Evolutionary conservation across 148 eudicot species (phyloP).

Genomic region (Tetragonia tetragonoides): DNA sequence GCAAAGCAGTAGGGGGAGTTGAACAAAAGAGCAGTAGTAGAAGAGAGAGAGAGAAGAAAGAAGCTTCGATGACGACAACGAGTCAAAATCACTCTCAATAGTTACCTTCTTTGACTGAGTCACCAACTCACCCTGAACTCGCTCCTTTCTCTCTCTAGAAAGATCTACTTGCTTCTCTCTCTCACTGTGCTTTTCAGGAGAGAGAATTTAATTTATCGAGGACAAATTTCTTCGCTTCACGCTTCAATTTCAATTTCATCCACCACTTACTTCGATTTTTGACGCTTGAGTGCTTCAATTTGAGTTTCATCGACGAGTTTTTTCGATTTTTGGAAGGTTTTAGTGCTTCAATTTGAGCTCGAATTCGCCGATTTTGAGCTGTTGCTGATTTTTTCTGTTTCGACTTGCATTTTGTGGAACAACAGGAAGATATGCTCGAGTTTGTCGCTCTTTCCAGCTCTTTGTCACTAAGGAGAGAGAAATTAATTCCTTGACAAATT

Average conservation of each 20-base stretch:
- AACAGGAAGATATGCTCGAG: too few relatives aligned
- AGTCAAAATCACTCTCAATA: constrained; percentile 42
- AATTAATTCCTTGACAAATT: too few relatives aligned
- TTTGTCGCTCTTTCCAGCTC: too few relatives aligned
- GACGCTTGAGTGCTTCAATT: neutral
- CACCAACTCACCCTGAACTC: constrained; percentile 17
- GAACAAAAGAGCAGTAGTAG: neutral
- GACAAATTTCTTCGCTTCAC: constrained; percentile 7
- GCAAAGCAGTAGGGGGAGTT: neutral
- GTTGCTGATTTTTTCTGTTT: neutral
- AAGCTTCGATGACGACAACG: constrained; percentile 10
- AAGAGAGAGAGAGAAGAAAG: neutral
- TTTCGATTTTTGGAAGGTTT: neutral
- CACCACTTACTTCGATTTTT: neutral
- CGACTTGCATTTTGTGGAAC: too few relatives aligned
- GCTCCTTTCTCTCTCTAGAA: neutral
- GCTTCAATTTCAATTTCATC: neutral
- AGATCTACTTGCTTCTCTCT: neutral
- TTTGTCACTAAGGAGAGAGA: too few relatives aligned
- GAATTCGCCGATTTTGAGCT: neutral
- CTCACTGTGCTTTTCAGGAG: neutral
- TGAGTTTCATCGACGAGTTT: neutral
- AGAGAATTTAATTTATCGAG: neutral
- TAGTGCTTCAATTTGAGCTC: neutral
- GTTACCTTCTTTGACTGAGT: constrained; percentile 54